These are phyloP conservation scores for Wickerhamiella allomyrinae DNA, from an alignment of 805 yeast genomes.

Conservation along the genomic window DNA sequence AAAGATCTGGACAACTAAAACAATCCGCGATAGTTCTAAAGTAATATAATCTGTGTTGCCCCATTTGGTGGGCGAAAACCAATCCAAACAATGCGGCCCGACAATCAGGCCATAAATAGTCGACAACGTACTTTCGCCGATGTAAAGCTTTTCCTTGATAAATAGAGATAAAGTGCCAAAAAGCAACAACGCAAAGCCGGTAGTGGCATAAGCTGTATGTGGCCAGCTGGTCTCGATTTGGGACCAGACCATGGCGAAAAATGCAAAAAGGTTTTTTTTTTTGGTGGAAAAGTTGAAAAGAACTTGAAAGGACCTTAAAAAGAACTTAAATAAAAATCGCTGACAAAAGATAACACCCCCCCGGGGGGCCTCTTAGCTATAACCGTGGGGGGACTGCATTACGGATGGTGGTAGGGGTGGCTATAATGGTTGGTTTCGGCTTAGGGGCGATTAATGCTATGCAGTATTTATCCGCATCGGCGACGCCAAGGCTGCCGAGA, in stretches of 20 bases:
- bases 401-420: too few species aligned
- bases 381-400: too few species aligned
- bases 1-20: conserved; percentile 74
- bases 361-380: too few species aligned
- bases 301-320: too few species aligned
- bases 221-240: conserved; percentile 39
- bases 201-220: conserved; percentile 76
- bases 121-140: conserved; percentile 88
- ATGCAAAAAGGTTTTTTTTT: too few species aligned
- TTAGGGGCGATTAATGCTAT: too few species aligned
- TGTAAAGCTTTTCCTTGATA: conserved; percentile 68
- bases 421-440: too few species aligned
- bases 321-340: background rate
- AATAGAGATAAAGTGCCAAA: conserved; percentile 71
- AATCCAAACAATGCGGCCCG: conserved; percentile 72
- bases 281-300: too few species aligned
- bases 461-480: too few species aligned
- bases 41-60: conserved; percentile 74
- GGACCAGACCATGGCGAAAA: background rate
- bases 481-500: too few species aligned
- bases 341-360: background rate
- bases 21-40: conserved; percentile 68
- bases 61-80: conserved; percentile 79
- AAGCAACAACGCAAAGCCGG: conserved; percentile 67
- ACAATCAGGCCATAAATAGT: conserved; percentile 72